Evolutionary conservation across 768 basidiomycete species (phyloP).

Genomic region (Sporobolomyces pararoseus): DNA sequence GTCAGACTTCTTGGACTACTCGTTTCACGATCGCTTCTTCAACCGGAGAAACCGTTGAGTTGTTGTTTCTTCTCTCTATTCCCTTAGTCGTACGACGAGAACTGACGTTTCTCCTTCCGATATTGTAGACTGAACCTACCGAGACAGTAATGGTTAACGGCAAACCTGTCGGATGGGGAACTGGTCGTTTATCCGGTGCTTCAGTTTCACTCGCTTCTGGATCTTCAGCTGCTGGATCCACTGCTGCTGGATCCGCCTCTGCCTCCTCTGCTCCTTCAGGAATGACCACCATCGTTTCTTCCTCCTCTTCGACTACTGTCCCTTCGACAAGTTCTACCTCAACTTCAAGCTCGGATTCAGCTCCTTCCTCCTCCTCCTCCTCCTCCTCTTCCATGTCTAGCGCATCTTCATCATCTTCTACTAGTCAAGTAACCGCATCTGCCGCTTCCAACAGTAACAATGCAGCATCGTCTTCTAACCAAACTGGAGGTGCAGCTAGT

Average conservation of each 20-base stretch:
- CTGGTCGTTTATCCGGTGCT: slow-evolving; percentile 3
- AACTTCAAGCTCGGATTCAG: too few species aligned
- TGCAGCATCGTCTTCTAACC: too few species aligned
- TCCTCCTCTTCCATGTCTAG: too few species aligned
- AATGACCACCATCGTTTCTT: background rate
- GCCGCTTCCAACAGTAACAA: background rate
- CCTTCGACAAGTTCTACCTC: too few species aligned
- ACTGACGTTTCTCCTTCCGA: background rate
- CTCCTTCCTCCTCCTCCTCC: background rate
- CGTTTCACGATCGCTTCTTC: slow-evolving; percentile 42
- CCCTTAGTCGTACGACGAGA: background rate
- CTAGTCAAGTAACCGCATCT: background rate
- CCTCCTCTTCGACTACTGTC: slow-evolving; percentile 2
- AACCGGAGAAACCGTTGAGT: slow-evolving; percentile 30
- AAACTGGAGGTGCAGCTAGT: too few species aligned
- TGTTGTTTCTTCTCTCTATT: background rate
- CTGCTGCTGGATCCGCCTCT: background rate
- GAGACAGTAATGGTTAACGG: slow-evolving; percentile 12
- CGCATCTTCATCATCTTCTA: too few species aligned
- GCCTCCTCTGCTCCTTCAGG: background rate
- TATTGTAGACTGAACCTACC: slow-evolving; percentile 13
- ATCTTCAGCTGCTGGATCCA: background rate
- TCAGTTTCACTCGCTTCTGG: slow-evolving; percentile 1
- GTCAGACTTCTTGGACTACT: slow-evolving; percentile 36
- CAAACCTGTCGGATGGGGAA: background rate